Evolutionary conservation across 306 rosid genomes (phyloP), one percentile per base, ranked within the genome.

Genomic region (Begonia masoniana): DNA sequence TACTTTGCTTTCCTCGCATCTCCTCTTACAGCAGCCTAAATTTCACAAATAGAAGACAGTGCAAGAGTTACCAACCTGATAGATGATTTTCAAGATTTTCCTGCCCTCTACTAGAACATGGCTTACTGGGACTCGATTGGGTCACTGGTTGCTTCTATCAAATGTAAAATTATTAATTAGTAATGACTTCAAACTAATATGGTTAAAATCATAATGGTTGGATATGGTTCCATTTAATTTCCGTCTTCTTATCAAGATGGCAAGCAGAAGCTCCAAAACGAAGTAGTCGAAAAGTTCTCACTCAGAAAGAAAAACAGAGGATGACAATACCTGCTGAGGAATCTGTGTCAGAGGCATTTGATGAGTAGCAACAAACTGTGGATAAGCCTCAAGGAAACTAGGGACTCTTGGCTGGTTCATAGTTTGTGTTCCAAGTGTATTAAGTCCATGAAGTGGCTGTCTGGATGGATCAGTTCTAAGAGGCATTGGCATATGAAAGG

Each of bases 401-500:
- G 86, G 79, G 62, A 76, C 57, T 23, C 58, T 66, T 42, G 80
- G 68, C 46, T 74, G 87, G 62, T 61, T 68, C 4, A 70, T 72
- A 59, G 60, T 63, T 24, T 67, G 70, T 24, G 82, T 31, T 36
- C 39, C 39, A 31, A 31, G 9, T 5, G 39, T 31, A 31, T 63
- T 69, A 51, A 63, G 60, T 75, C 71, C 56, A 13, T 60, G 78
- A 54, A 74, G 81, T 26, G 84, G 7, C 43, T 62, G 85, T 75
- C 86, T 31, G 39, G 80, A 63, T 15, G 73, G 69, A 69, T 80
- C 88, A 3, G 72, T 70, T 19, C 64, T 64, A 53, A 82, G 77
- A 73, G 68, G 77, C 59, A 69, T 73, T 13, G 82, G 80, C 77
- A 76, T 68, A 41, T 62, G 80, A 54, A 79, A 84, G 67, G 82